Evolutionary conservation across 257 asterid species (phyloP).

Genomic region (Mentha longifolia): DNA sequence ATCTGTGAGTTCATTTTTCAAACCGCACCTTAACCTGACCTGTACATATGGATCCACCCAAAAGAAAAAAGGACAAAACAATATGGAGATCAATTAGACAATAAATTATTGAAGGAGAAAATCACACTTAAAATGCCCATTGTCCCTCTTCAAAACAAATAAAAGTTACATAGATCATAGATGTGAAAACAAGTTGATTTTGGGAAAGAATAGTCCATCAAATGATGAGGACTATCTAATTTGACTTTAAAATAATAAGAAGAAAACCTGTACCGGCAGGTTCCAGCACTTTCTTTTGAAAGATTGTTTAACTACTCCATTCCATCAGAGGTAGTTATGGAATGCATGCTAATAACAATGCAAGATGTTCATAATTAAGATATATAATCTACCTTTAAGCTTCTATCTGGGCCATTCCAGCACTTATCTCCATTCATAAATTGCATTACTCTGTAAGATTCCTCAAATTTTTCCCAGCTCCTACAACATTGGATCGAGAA

Average conservation of each 20-base stretch:
- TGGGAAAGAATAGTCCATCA: slow-evolving; percentile 19
- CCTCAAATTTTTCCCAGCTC: slow-evolving; percentile 94
- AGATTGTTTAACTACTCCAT: slow-evolving; percentile 10
- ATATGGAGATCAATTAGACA: neutral
- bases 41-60: slow-evolving; percentile 37
- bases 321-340: slow-evolving; percentile 5
- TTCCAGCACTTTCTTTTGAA: slow-evolving; percentile 3
- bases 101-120: neutral
- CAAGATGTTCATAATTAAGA: slow-evolving; percentile 24
- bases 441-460: slow-evolving; percentile 68
- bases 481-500: slow-evolving; percentile 44
- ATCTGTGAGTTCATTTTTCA: slow-evolving; percentile 78
- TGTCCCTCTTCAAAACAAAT: slow-evolving; percentile 26
- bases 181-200: slow-evolving; percentile 21
- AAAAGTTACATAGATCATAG: neutral
- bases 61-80: neutral
- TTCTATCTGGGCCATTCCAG: slow-evolving; percentile 99
- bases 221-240: neutral
- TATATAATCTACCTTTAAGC: slow-evolving; percentile 65
- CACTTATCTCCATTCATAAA: slow-evolving; percentile 88
- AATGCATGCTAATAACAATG: slow-evolving; percentile 10
- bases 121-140: slow-evolving; percentile 13
- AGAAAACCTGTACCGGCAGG: neutral
- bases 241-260: neutral
- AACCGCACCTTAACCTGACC: slow-evolving; percentile 93